Percentiles rank a stretch among this genome's conserved stretches.
phyloP scores from a whole-genome alignment of 1,284 basidiomycete species.

The Entoloma clypeatum region DNA sequence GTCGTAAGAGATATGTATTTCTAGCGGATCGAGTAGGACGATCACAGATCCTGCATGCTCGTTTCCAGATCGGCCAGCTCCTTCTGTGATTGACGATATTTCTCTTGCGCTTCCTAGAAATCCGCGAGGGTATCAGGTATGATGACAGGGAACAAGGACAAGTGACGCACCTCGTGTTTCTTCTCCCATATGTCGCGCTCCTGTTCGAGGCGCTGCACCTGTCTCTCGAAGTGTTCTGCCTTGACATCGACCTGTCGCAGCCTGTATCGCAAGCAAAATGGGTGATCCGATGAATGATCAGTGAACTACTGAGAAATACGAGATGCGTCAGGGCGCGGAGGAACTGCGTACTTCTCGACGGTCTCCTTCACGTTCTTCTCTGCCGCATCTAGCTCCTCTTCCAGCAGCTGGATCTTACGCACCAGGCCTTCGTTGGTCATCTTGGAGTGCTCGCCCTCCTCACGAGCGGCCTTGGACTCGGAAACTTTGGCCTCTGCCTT shows the following conservation, averaged over 20 bases:
- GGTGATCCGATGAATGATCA: conserved; percentile 12
- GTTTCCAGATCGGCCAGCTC: conserved; percentile 88
- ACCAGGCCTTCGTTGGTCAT: conserved; percentile 73
- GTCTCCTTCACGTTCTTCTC: conserved; percentile 98
- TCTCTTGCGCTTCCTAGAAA: conserved; percentile 67
- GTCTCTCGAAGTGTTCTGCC: conserved; percentile 97
- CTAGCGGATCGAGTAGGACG: conserved; percentile 17
- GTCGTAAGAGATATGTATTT: conserved; percentile 11
- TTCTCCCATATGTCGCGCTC: conserved; percentile 94
- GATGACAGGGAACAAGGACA: neutral
- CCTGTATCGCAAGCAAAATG: conserved; percentile 41
- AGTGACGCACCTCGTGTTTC: conserved; percentile 81
- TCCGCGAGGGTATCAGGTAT: conserved; percentile 1
- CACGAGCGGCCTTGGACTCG: conserved; percentile 67
- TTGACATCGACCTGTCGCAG: conserved; percentile 97
- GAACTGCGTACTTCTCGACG: conserved; percentile 82
- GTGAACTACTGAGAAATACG: conserved; percentile 14
- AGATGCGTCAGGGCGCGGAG: conserved; percentile 6
- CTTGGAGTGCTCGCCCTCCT: conserved; percentile 74
- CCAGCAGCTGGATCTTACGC: conserved; percentile 89
- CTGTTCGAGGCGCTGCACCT: conserved; percentile 83
- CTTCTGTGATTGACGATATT: conserved; percentile 74
- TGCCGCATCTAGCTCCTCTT: conserved; percentile 92
- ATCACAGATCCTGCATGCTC: conserved; percentile 79
- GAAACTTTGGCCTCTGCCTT: conserved; percentile 71